Conservation (phyloP, 768 basidiomycete species). For the Boletales sp. region DNA sequence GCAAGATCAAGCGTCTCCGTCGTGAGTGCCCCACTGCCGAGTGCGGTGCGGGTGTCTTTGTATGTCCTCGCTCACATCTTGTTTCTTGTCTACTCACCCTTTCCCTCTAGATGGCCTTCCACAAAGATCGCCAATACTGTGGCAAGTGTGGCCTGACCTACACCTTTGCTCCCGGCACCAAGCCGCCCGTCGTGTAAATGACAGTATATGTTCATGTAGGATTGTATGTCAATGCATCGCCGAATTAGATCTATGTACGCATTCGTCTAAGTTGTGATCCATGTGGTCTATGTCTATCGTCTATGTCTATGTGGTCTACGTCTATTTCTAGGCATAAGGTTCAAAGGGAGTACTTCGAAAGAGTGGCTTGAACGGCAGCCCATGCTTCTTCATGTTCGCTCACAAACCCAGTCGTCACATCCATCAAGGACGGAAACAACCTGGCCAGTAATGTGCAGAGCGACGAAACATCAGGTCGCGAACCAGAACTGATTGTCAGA, state of each 20-base stretch:
- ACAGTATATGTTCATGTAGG: neutral
- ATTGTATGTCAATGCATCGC: slow-evolving; percentile 8
- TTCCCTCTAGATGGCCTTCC: slow-evolving; percentile 86
- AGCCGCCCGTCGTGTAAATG: slow-evolving; percentile 66
- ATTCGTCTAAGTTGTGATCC: neutral
- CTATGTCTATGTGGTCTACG: slow-evolving; percentile 2
- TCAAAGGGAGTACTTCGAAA: slow-evolving; percentile 1
- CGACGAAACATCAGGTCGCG: slow-evolving; percentile 23
- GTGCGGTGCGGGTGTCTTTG: slow-evolving; percentile 84
- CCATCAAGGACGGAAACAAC: slow-evolving; percentile 38
- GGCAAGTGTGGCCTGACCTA: slow-evolving; percentile 92
- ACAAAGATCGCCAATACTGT: slow-evolving; percentile 97
- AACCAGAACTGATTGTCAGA: slow-evolving; percentile 34
- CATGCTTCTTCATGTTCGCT: slow-evolving; percentile 31
- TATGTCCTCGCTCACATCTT: slow-evolving; percentile 33
- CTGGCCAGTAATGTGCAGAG: slow-evolving; percentile 30
- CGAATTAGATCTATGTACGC: neutral
- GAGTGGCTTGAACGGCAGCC: slow-evolving; percentile 12
- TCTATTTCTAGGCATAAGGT: neutral
- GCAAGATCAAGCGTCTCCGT: slow-evolving; percentile 98
- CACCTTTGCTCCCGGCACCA: slow-evolving; percentile 77
- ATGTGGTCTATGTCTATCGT: slow-evolving; percentile 2
- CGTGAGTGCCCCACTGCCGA: slow-evolving; percentile 89
- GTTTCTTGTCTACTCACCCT: slow-evolving; percentile 4
- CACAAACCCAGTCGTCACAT: slow-evolving; percentile 33